Base-by-base conservation (phyloP, 768 basidiomycete genomes). In the Rhizopogon vinicolor region DNA sequence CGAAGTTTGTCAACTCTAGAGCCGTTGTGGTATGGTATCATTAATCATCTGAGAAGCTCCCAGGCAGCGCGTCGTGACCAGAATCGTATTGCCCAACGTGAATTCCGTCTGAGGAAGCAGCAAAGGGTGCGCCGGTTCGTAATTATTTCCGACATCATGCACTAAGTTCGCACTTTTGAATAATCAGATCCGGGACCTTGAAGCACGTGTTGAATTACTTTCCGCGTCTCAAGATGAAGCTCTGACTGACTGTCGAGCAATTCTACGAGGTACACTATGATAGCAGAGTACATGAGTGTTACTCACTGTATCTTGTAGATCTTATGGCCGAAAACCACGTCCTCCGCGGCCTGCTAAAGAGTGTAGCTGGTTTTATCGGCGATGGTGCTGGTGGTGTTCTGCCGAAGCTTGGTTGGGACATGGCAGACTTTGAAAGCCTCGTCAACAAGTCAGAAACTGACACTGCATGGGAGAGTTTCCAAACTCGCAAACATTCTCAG, bases 201-300 rank as follows among this genome's bases (percentile, higher is more conserved):
- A 97, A 73, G 93, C 93, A 18, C 84, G 91, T 44, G 92, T 97
- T n/a, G 93, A 95, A 71, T 86, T 97, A 7, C 80, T 97, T 16
- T 96, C 93, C 5, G 93, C 91, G 18, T 91, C 90, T 41, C 87
- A 93, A 64, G 94, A 94, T 77, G 91, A 96, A 70, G 86, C 91
- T 6, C 74, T 92, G 53, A 83, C 81, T 29, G 89, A 94, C 68
- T 81, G 94, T 79, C 79, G 88, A 56, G 86, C 88, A 60, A 86
- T 95, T 48, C 72, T 94, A 43, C 90, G 84, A 74, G 89, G 89
- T 84, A 43, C 13, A 74, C 63, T 16, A 45, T 42, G 31, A 31
- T 44, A 40, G 16, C 35, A 52, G 39, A 19, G 31, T 39, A 54
- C 31, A 33, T 42, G 28, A 2, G 33, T 10, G 48, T 50, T 33